Evolutionary conservation across 306 rosid species (phyloP).

Genomic region (Herpetospermum pedunculosum): DNA sequence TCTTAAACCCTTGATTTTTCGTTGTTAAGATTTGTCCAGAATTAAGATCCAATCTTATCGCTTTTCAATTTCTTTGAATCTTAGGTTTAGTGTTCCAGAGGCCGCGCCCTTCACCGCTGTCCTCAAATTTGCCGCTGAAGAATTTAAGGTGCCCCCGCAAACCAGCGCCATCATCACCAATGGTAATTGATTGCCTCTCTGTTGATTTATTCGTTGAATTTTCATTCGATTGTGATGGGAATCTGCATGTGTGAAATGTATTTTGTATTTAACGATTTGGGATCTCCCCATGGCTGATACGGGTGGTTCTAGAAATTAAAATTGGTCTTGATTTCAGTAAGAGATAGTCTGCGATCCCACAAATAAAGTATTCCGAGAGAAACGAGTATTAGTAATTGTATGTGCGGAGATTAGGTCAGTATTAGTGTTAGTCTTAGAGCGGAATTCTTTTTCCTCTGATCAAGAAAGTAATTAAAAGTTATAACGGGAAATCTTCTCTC

Average conservation of each 20-base stretch:
- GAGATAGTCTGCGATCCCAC: too few species aligned
- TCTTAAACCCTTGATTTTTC: background rate
- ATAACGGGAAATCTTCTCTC: background rate
- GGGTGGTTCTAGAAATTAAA: background rate
- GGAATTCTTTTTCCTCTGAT: background rate
- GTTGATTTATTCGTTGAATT: background rate
- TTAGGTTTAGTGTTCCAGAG: slow-evolving; percentile 94
- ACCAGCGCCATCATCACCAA: slow-evolving; percentile 98
- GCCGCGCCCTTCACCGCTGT: slow-evolving; percentile 99
- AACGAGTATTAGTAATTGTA: background rate
- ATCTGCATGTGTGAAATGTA: background rate
- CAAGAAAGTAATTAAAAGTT: background rate
- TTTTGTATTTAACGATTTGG: background rate
- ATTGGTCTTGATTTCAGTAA: background rate
- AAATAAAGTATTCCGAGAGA: too few species aligned
- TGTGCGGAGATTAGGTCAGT: background rate
- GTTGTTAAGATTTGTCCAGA: too few species aligned
- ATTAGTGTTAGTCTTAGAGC: background rate
- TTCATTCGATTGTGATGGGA: background rate
- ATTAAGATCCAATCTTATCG: background rate
- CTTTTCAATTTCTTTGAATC: background rate
- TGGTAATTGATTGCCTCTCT: slow-evolving; percentile 26
- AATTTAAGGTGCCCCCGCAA: slow-evolving; percentile 97
- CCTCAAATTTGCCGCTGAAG: slow-evolving; percentile 91
- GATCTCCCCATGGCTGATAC: background rate